Evolutionary conservation across 2,329 filamentous ascomycete genomes (phyloP).

Genomic region (Sporothrix schenckii): DNA sequence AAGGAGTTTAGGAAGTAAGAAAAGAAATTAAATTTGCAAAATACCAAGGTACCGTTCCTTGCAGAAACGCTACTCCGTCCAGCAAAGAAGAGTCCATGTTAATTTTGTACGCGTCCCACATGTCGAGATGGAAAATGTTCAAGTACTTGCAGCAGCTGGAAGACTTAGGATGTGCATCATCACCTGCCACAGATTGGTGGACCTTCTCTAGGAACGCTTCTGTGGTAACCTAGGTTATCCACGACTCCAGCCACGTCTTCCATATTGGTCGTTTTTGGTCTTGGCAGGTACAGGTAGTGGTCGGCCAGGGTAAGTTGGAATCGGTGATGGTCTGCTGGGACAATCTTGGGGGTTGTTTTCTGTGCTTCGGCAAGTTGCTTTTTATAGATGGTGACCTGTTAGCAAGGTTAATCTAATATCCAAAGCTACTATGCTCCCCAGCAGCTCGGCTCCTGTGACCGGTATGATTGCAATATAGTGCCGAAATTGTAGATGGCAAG

Average conservation of each 20-base stretch:
- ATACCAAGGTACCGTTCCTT: too few relatives aligned
- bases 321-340: background rate
- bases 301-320: background rate
- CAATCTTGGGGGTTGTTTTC: background rate
- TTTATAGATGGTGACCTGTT: background rate
- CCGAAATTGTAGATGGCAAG: background rate
- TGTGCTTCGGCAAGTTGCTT: background rate
- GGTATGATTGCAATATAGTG: background rate
- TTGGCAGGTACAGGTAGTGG: background rate
- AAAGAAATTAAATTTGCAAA: too few relatives aligned
- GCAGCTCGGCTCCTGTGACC: too few relatives aligned
- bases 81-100: too few relatives aligned
- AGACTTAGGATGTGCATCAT: background rate
- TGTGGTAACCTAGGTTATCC: background rate
- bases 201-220: too few relatives aligned
- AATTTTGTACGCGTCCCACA: too few relatives aligned
- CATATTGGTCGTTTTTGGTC: background rate
- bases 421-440: background rate
- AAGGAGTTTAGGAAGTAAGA: too few relatives aligned
- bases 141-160: too few relatives aligned
- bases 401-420: background rate
- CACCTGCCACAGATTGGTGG: background rate
- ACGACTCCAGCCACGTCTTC: background rate
- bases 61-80: too few relatives aligned
- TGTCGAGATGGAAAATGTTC: too few relatives aligned